Base-by-base conservation (phyloP, 495 filamentous ascomycete genomes). In the Cercophora sp. region DNA sequence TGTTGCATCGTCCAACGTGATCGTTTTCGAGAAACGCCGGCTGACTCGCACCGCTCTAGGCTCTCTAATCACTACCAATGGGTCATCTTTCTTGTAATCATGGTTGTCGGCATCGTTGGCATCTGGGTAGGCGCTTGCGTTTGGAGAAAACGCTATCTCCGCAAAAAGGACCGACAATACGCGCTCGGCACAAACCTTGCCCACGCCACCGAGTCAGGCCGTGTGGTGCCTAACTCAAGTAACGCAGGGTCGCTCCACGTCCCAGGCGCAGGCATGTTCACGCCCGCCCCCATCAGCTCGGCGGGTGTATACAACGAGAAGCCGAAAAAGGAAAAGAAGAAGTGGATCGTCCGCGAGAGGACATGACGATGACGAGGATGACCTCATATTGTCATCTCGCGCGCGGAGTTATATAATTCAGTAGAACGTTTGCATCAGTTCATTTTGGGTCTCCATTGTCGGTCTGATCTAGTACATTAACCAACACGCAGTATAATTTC, bases 31-130 rank as follows among this genome's bases (percentile, higher is more conserved):
- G n/a, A n/a, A n/a, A n/a, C n/a, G n/a, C n/a, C n/a, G n/a, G n/a
- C n/a, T 6, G 11, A 5, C n/a, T 6, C 22, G 18, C 8, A 48
- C 16, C 13, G 16, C 18, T 36, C 5, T 4, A 8, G 78, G 79
- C 51, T 80, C 25, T 66, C 66, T 2, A 68, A 50, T 2, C 79
- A 81, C 59, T 77, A 70, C 58, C 68, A 75, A 66, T 81, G 76
- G 76, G 74, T 81, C n/a, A 71, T 80, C 46, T 77, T 80, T 64
- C 66, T 80, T 25, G 70, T 80, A 43, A 63, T 80, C 48, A 63
- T 81, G 37, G 66, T 79, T 11, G 68, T 81, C 23, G 75, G 65
- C 42, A 74, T 81, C 24, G 59, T 67, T 18, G 77, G 68, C 36
- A 76, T 76, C 48, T 81, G 79, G 79, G 59, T 76, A 8, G 76